These are phyloP conservation scores for Lecanosticta acicola DNA, from an alignment of 2,329 filamentous ascomycete species.

Conservation along the genomic window DNA sequence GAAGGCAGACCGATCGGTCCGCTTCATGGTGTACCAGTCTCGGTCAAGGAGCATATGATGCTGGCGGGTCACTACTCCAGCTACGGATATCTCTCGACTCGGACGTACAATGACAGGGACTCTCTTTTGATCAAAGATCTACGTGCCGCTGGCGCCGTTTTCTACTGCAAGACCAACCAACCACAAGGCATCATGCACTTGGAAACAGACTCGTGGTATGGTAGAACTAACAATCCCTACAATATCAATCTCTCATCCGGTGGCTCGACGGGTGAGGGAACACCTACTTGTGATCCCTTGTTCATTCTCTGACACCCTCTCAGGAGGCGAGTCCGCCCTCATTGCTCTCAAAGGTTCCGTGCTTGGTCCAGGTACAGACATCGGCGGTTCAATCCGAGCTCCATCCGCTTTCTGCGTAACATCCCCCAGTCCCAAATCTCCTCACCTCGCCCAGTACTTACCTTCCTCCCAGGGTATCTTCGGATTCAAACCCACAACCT, in stretches of 20 bases:
- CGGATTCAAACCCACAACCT: conserved; percentile 30
- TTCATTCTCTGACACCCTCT: not conserved
- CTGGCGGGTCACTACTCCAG: conserved; percentile 12
- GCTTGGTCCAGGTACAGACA: conserved; percentile 58
- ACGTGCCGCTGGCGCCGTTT: conserved; percentile 16
- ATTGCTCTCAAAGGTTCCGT: conserved; percentile 54
- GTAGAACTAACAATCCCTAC: conserved; percentile 14
- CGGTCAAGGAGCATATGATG: conserved; percentile 18
- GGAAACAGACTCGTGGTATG: conserved; percentile 12
- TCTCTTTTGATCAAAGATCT: conserved; percentile 12
- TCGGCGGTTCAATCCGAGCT: conserved; percentile 62
- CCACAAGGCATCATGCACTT: conserved; percentile 17
- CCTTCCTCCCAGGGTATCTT: conserved; percentile 54
- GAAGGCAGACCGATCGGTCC: conserved; percentile 15
- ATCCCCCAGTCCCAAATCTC: not conserved
- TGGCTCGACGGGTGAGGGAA: conserved; percentile 41
- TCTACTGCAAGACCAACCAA: conserved; percentile 21
- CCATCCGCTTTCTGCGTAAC: conserved; percentile 64
- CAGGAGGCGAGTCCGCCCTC: conserved; percentile 42
- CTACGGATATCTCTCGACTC: conserved; percentile 11
- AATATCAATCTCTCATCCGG: conserved; percentile 17
- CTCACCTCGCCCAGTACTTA: not conserved
- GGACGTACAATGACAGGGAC: conserved; percentile 9
- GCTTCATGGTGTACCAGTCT: conserved; percentile 17
- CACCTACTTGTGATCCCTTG: conserved; percentile 28